Percentiles rank a stretch among this genome's conserved stretches.
Evolutionary conservation across 306 rosid genomes (phyloP).

Genomic region (Vigna radiata): DNA sequence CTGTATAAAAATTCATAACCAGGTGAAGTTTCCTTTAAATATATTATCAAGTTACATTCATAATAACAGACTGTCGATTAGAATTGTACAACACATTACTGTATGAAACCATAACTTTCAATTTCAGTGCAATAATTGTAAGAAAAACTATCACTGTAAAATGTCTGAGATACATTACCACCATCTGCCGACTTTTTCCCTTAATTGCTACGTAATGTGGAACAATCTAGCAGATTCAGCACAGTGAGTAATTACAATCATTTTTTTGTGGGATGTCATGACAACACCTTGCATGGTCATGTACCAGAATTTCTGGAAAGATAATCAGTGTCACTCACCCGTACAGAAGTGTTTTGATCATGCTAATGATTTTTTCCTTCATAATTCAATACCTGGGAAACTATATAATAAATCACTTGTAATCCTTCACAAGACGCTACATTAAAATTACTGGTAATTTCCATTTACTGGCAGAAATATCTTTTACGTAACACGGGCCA

Average conservation of each 20-base stretch:
- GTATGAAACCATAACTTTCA: neutral
- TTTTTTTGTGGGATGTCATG: neutral
- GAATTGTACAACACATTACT: neutral
- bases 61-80: neutral
- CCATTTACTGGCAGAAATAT: no score
- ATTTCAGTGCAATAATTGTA: no score
- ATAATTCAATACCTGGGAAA: neutral
- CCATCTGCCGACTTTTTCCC: neutral
- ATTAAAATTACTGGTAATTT: neutral
- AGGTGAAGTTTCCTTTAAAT: no score
- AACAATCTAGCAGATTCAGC: neutral
- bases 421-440: neutral
- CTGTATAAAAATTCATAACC: no score
- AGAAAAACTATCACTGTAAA: neutral
- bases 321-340: neutral
- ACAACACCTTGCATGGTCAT: neutral
- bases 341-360: neutral
- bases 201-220: neutral
- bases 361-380: neutral
- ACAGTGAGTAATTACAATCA: neutral
- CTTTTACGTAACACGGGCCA: no score
- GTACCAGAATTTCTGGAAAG: neutral
- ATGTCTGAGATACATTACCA: neutral
- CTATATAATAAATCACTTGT: neutral
- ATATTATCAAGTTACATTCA: no score